Percentiles rank a stretch among this genome's conserved stretches.
These are phyloP conservation scores for Cyclotella distinguenda DNA, from an alignment of 108 stramenopile genomes.

Conservation along the genomic window DNA sequence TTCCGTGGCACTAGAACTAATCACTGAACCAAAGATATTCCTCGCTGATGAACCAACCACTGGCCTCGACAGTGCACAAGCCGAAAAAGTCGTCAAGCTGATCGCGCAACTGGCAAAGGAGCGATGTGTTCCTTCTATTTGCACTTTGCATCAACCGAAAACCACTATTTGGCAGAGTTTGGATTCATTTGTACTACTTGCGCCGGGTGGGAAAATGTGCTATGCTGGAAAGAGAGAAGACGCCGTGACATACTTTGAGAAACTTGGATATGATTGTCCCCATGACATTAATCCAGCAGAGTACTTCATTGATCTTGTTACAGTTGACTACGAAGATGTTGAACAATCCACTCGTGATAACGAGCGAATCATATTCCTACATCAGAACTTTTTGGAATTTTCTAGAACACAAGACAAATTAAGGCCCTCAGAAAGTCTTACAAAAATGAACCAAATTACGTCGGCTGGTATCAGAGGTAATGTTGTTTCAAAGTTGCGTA, in stretches of 20 bases:
- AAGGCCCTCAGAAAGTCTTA: neutral
- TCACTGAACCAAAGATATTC: slow-evolving; percentile 64
- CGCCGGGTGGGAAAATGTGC: slow-evolving; percentile 71
- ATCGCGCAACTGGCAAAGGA: slow-evolving; percentile 54
- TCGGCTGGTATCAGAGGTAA: too few species aligned
- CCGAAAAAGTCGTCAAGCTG: slow-evolving; percentile 62
- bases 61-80: slow-evolving; percentile 72
- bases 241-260: slow-evolving; percentile 62
- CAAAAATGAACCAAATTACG: neutral
- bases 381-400: slow-evolving; percentile 38
- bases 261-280: slow-evolving; percentile 67
- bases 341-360: slow-evolving; percentile 49
- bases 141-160: slow-evolving; percentile 76
- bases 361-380: slow-evolving; percentile 53
- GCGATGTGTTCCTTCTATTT: slow-evolving; percentile 64
- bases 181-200: slow-evolving; percentile 68
- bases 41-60: slow-evolving; percentile 85
- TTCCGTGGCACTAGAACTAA: slow-evolving; percentile 75
- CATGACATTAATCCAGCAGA: slow-evolving; percentile 81
- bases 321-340: slow-evolving; percentile 68
- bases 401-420: slow-evolving; percentile 6
- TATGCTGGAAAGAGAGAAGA: slow-evolving; percentile 55
- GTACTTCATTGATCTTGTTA: slow-evolving; percentile 81
- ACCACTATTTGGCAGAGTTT: slow-evolving; percentile 58
- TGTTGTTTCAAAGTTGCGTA: slow-evolving; percentile 5